Percentiles rank a stretch among this genome's conserved stretches.
Conservation (phyloP, 176 grass and related monocot species). For the Cenchrus americanus region DNA sequence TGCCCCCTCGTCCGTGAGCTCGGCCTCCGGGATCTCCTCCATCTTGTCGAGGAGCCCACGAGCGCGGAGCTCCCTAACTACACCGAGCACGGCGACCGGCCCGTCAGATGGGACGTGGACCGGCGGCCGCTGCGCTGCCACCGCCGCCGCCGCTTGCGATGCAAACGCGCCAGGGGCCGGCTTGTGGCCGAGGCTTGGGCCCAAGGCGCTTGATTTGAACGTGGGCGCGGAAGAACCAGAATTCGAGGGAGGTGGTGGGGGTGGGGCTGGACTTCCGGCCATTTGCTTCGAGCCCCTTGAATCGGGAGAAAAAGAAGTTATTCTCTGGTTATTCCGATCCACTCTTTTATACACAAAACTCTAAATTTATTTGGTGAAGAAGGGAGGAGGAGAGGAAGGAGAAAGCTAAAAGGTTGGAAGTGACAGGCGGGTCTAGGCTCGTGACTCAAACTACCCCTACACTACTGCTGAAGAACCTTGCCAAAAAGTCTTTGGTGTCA, state of each 20-base stretch:
- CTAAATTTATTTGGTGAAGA: too few relatives aligned
- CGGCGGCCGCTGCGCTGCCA: neutral
- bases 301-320: neutral
- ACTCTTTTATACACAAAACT: too few relatives aligned
- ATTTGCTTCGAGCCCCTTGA: constrained; percentile 24
- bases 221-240: constrained; percentile 20
- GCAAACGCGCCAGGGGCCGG: neutral
- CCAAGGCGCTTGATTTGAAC: constrained; percentile 32
- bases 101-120: neutral
- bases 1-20: neutral
- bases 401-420: too few relatives aligned
- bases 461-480: too few relatives aligned
- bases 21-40: constrained; percentile 26
- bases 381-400: too few relatives aligned
- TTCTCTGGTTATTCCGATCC: too few relatives aligned
- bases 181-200: constrained; percentile 2
- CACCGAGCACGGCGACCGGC: neutral
- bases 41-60: constrained; percentile 27
- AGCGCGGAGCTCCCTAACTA: constrained; percentile 42
- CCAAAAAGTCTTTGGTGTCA: too few relatives aligned
- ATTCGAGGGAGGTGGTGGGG: constrained; percentile 11
- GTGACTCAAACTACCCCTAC: too few relatives aligned
- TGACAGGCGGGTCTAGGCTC: too few relatives aligned
- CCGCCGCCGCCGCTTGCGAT: neutral
- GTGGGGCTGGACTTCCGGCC: neutral